Conservation (phyloP, 129 eudicot genomes). For the Calendula officinalis region DNA sequence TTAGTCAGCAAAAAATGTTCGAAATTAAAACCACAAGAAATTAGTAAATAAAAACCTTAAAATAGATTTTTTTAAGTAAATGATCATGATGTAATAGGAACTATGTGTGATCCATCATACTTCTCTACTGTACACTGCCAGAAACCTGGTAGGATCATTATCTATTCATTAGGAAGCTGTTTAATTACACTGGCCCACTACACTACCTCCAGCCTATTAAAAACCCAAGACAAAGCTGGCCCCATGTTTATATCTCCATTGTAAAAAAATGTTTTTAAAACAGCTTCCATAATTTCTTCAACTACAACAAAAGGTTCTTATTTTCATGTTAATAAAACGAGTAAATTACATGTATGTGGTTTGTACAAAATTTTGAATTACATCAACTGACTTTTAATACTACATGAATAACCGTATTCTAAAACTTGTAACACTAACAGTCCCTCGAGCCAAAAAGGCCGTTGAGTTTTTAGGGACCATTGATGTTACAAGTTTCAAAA, state of each 20-base stretch:
- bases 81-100: no score
- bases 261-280: constrained; percentile 10
- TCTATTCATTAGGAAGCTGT: constrained; percentile 74
- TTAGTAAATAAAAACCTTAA: no score
- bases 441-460: no score
- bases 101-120: constrained; percentile 94
- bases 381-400: not conserved
- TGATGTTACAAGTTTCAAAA: no score
- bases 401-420: no score
- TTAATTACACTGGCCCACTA: constrained; percentile 35
- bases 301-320: constrained; percentile 7
- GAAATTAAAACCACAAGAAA: no score
- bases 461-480: no score
- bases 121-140: constrained; percentile 99
- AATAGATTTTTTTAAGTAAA: no score
- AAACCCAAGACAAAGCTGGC: constrained; percentile 24
- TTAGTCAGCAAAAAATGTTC: no score
- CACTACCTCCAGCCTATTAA: constrained; percentile 36
- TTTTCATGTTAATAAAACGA: not conserved
- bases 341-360: not conserved
- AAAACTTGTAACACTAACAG: no score
- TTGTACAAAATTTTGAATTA: not conserved
- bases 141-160: constrained; percentile 96
- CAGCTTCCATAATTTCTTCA: constrained; percentile 54
- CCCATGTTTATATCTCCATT: constrained; percentile 22